phyloP scores from a whole-genome alignment of 1,139 yeast species.

The Hanseniaspora sp. region DNA sequence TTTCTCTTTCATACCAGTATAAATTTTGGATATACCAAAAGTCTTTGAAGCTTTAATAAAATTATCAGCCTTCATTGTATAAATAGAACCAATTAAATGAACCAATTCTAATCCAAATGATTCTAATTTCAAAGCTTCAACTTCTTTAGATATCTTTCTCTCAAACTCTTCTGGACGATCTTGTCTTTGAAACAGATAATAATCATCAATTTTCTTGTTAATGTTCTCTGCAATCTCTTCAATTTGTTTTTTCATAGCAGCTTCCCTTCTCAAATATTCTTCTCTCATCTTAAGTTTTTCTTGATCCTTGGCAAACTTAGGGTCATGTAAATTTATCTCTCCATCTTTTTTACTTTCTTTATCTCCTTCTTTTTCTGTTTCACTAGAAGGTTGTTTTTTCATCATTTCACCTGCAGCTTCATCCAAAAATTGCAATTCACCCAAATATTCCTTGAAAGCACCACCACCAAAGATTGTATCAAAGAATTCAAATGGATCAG shows the following conservation, averaged over 20 bases:
- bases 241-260: constrained; percentile 45
- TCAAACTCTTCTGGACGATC: constrained; percentile 33
- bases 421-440: constrained; percentile 53
- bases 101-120: constrained; percentile 69
- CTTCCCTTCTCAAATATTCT: constrained; percentile 44
- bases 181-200: constrained; percentile 28
- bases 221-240: constrained; percentile 42
- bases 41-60: constrained; percentile 54
- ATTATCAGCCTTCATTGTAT: constrained; percentile 46
- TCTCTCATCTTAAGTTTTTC: constrained; percentile 36
- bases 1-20: constrained; percentile 61
- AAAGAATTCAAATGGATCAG: constrained; percentile 60
- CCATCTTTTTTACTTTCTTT: constrained; percentile 8
- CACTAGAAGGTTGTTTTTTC: constrained; percentile 20
- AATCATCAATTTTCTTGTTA: constrained; percentile 33
- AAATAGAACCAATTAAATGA: constrained; percentile 60
- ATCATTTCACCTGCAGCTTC: constrained; percentile 39
- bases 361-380: constrained; percentile 17
- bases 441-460: constrained; percentile 63
- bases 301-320: constrained; percentile 12
- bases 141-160: constrained; percentile 41
- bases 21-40: constrained; percentile 52
- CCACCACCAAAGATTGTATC: constrained; percentile 70
- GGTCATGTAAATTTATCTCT: constrained; percentile 21
- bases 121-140: constrained; percentile 66